Base-by-base conservation (phyloP, 2,329 filamentous ascomycete genomes). In the Penicillium sp. region DNA sequence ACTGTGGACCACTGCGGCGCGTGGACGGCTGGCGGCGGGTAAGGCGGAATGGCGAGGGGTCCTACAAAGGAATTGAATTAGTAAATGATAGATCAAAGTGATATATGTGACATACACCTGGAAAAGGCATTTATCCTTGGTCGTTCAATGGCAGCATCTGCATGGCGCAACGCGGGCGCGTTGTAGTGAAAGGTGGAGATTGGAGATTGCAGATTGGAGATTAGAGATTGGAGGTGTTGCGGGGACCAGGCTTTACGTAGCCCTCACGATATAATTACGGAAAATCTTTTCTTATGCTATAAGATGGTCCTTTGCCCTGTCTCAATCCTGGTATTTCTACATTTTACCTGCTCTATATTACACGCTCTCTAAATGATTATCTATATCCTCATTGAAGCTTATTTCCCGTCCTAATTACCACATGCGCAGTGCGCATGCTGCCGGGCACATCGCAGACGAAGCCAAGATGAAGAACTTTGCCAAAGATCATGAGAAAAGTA, bases 31-130 rank as follows among this genome's bases (percentile, higher is more conserved):
- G 58, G 47, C 59, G 59, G 33, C 67, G 67, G 53, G 67, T 56
- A 7, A 60, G 54, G 42, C 67, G 68, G 51, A 69, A 70, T 26
- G 69, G 69, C 25, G 69, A 65, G n/a, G 64, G 63, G n/a, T 63
- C 65, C 65, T 67, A 46, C 12, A 18, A 20, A 22, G 7, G 25
- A 6, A 47, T 47, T 33, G 20, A 23, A 29, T 9, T 20, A 2
- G 45, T 56, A 15, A 55, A 48, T 44, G 12, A 22, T 20, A 20
- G 9, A 23, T 20, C 14, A n/a, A 15, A 6, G 29, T 14, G 35
- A 41, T 18, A 25, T 12, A n/a, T 45, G 15, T 35, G 2, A 18
- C 50, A 12, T 59, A 62, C 60, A 14, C 48, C 58, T 11, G 52
- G 60, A 6, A 56, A 53, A 51, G 54, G 58, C 60, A 62, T 62